Percentiles rank a stretch among this genome's conserved stretches.
These are phyloP conservation scores for Fusarium torulosum DNA, from an alignment of 2,329 filamentous ascomycete genomes.

Conservation along the genomic window DNA sequence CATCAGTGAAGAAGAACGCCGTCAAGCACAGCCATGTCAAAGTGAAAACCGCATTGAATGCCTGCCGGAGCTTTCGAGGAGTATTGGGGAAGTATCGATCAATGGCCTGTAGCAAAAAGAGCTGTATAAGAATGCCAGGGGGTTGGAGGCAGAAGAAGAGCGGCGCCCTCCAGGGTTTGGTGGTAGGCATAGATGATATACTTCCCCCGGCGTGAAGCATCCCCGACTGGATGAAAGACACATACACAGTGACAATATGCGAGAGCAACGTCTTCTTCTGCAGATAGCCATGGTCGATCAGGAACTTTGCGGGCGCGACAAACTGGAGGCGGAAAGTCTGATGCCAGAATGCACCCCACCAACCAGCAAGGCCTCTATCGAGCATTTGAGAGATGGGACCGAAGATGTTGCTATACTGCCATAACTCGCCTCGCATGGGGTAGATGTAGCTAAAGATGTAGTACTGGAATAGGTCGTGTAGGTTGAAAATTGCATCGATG, in stretches of 20 bases:
- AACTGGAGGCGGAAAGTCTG: slow-evolving; percentile 86
- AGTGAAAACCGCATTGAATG: slow-evolving; percentile 72
- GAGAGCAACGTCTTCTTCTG: slow-evolving; percentile 47
- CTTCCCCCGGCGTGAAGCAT: slow-evolving; percentile 79
- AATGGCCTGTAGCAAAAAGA: slow-evolving; percentile 53
- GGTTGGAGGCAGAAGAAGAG: slow-evolving; percentile 81
- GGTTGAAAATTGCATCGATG: slow-evolving; percentile 70
- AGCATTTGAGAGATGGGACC: slow-evolving; percentile 68
- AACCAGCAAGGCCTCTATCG: slow-evolving; percentile 79
- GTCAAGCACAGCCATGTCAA: slow-evolving; percentile 77
- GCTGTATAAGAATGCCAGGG: slow-evolving; percentile 73
- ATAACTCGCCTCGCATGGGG: slow-evolving; percentile 63
- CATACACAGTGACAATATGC: slow-evolving; percentile 49
- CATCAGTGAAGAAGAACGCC: slow-evolving; percentile 75
- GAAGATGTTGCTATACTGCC: slow-evolving; percentile 67
- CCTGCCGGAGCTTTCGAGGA: slow-evolving; percentile 62
- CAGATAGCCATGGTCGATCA: slow-evolving; percentile 59
- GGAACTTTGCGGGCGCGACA: slow-evolving; percentile 66
- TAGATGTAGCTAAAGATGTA: slow-evolving; percentile 64
- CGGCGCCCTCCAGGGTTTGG: slow-evolving; percentile 65
- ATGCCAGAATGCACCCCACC: slow-evolving; percentile 92
- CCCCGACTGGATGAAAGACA: slow-evolving; percentile 73
- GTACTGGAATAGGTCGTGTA: slow-evolving; percentile 70
- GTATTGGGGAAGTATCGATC: slow-evolving; percentile 54
- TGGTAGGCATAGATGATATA: slow-evolving; percentile 69